Conservation (phyloP, 169 alveolate species). For the Toxoplasma gondii region DNA sequence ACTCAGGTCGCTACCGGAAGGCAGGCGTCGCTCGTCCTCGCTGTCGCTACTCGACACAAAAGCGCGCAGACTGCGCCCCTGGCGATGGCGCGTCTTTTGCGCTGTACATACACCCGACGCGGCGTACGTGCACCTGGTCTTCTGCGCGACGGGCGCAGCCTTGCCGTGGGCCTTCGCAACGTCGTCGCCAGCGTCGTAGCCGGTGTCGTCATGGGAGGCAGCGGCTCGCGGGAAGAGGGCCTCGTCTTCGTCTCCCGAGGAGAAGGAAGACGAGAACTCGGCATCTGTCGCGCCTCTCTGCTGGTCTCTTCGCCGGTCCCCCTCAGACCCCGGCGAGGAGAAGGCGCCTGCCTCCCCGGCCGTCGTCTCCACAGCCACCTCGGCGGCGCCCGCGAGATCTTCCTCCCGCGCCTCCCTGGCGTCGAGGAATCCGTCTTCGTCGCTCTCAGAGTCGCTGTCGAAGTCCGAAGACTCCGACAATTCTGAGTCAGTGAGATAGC, state of each 20-base stretch:
- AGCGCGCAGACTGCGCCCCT: too few species aligned
- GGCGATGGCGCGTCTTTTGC: too few species aligned
- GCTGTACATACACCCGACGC: too few species aligned
- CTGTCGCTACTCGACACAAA: too few species aligned
- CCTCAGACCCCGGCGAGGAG: neutral
- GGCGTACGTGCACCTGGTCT: too few species aligned
- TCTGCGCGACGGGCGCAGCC: neutral
- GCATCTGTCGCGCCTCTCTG: neutral
- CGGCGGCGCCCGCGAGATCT: neutral
- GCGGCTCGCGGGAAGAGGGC: neutral
- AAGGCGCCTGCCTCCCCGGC: neutral
- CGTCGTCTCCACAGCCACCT: neutral
- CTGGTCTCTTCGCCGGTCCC: neutral
- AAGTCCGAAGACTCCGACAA: neutral
- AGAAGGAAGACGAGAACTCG: neutral
- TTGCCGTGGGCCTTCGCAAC: neutral
- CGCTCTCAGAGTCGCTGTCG: neutral
- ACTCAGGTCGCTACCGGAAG: too few species aligned
- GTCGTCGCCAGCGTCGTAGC: slow-evolving; percentile 35
- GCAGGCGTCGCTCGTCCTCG: too few species aligned
- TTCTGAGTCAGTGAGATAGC: neutral
- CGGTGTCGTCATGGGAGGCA: slow-evolving; percentile 19
- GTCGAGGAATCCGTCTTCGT: neutral
- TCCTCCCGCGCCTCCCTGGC: neutral
- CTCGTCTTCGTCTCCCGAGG: slow-evolving; percentile 22